Evolutionary conservation across 345 rosid species (phyloP).

Genomic region (Salix koriyanagi): DNA sequence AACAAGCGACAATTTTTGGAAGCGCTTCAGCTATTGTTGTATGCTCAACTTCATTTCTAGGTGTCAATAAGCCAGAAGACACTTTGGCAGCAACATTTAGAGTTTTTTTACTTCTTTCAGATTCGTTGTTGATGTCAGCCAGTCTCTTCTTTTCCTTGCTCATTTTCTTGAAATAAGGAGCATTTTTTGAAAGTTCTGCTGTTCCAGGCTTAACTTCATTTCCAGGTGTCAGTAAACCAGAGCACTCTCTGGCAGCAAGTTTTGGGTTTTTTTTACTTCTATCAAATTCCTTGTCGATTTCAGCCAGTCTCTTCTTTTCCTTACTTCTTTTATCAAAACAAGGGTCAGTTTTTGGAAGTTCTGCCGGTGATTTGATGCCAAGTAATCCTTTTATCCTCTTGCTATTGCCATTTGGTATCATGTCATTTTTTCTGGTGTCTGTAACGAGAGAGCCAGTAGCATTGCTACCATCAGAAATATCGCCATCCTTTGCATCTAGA

Average conservation of each 20-base stretch:
- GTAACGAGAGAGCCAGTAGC: not conserved
- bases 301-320: not conserved
- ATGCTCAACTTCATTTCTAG: not conserved
- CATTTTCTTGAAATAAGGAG: constrained; percentile 1
- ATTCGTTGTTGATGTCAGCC: not conserved
- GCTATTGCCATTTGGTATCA: not conserved
- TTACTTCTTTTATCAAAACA: too few relatives aligned
- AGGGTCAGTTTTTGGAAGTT: not conserved
- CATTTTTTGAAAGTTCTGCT: not conserved
- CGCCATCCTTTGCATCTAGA: constrained; percentile 8
- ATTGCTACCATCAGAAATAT: constrained; percentile 2
- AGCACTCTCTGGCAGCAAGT: not conserved
- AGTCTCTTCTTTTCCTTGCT: constrained; percentile 3
- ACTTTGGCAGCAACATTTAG: too few relatives aligned
- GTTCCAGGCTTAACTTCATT: not conserved
- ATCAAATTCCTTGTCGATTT: not conserved
- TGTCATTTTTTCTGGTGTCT: not conserved
- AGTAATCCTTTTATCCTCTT: not conserved
- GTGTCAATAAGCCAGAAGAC: not conserved
- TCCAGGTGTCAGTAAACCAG: not conserved
- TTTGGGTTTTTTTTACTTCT: not conserved
- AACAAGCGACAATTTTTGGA: not conserved
- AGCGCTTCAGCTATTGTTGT: not conserved
- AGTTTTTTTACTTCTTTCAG: too few relatives aligned
- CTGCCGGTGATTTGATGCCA: not conserved